Evolutionary conservation across 257 asterid species (phyloP).

Genomic region (Solanum pinnatisectum): DNA sequence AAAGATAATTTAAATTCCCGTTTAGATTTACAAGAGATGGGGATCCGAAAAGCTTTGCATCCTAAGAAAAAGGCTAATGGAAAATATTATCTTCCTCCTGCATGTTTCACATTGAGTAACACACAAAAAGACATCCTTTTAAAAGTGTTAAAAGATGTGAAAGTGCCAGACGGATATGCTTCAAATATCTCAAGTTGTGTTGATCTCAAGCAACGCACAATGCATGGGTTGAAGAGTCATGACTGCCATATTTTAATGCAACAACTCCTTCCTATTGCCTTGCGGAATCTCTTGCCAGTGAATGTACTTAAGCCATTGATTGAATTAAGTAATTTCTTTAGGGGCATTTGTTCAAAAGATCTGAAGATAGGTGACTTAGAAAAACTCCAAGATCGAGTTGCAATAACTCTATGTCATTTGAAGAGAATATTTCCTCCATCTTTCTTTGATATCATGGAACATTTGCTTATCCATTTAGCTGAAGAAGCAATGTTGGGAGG

Average conservation of each 20-base stretch:
- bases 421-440: not conserved
- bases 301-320: not conserved
- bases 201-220: not conserved
- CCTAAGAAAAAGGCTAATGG: not conserved
- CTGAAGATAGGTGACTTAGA: not conserved
- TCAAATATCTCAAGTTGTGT: not conserved
- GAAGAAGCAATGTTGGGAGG: too few species aligned
- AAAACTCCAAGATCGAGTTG: not conserved
- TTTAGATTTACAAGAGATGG: not conserved
- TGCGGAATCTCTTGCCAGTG: not conserved
- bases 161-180: not conserved
- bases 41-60: not conserved
- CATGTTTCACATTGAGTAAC: not conserved
- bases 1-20: constrained; percentile 1
- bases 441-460: not conserved
- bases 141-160: not conserved
- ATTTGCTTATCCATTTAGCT: too few species aligned
- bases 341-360: not conserved
- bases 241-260: not conserved
- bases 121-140: not conserved
- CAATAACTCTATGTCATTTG: not conserved
- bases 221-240: not conserved
- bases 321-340: not conserved
- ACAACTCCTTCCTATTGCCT: not conserved
- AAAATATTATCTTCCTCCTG: not conserved